These are phyloP conservation scores for Stentor coeruleus DNA, from an alignment of 73 alveolate species.

Conservation along the genomic window DNA sequence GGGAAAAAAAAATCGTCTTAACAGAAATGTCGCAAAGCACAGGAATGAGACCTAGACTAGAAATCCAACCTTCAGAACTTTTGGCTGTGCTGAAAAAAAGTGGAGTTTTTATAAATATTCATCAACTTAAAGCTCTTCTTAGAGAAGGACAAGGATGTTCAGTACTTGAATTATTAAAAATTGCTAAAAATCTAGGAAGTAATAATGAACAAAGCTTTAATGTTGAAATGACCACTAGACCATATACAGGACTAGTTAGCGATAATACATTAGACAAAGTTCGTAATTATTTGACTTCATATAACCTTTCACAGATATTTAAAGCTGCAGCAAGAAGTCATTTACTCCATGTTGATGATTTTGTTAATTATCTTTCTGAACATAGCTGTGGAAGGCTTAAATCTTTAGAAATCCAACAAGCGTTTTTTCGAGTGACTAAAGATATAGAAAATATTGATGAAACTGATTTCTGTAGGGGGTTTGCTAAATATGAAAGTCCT, in stretches of 20 bases:
- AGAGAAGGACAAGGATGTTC: neutral
- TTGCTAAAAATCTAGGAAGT: neutral
- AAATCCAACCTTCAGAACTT: neutral
- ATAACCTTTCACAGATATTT: neutral
- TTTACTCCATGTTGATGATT: neutral
- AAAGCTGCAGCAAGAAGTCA: neutral
- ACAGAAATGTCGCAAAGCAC: neutral
- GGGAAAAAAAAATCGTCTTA: constrained; percentile 15
- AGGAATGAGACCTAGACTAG: constrained; percentile 20
- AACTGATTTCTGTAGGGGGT: neutral
- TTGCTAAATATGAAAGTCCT: neutral
- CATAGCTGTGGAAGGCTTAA: neutral
- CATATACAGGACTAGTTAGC: neutral
- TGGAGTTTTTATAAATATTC: constrained; percentile 1
- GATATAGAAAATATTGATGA: neutral
- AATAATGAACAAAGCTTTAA: neutral
- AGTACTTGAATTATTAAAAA: neutral
- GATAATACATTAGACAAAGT: neutral
- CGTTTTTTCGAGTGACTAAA: neutral
- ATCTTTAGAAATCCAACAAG: neutral
- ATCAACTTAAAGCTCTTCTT: neutral
- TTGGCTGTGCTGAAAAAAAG: constrained; percentile 8
- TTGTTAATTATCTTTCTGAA: neutral
- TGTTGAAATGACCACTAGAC: neutral
- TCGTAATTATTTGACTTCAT: neutral